Base-by-base conservation (phyloP, 164 flowering plant species). In the Chimonanthus salicifolius region DNA sequence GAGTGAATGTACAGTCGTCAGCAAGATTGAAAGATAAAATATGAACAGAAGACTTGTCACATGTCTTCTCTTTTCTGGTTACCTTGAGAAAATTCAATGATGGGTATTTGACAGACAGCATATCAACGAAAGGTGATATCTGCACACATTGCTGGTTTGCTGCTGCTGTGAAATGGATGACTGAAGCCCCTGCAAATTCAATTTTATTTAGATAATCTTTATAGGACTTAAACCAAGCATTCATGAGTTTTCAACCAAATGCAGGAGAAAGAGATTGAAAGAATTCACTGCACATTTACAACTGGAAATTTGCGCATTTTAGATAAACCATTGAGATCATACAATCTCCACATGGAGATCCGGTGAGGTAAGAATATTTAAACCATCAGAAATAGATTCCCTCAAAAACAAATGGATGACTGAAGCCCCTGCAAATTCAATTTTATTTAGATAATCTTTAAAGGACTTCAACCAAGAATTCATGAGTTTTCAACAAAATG, bases 71-170 rank as follows among this genome's bases (percentile, higher is more conserved):
- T 15, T 54, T 54, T 54, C 4, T 54, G 5, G 16, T 58, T 74
- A 92, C 98, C 94, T 88, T 91, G 70, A 90, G 85, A 82, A 94
- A 94, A 78, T 83, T 90, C 64, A 94, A 70, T 13, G 89, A 90
- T 33, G 95, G 95, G 74, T 90, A 91, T 51, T 88, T 86, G 11
- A 72, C 60, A 68, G 94, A 90, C 9, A 94, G 74, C 5, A 71
- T 69, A 68, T 90, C 88, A 47, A 94, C 76, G 76, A 85, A 86
- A 48, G 88, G 84, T 60, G 92, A 86, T 77, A 91, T 84, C 73
- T 85, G 84, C 78, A 86, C 79, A 76, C 95, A 85, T 66, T 89
- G 89, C 21, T 71, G 68, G 63, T 83, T 79, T 9, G 86, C 80
- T 6, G 80, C 69, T 4, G 79, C 67, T 79, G 74, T 80, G 77